These are phyloP conservation scores for Neocucurbitaria cava DNA, from an alignment of 2,329 filamentous ascomycete species.

Conservation along the genomic window DNA sequence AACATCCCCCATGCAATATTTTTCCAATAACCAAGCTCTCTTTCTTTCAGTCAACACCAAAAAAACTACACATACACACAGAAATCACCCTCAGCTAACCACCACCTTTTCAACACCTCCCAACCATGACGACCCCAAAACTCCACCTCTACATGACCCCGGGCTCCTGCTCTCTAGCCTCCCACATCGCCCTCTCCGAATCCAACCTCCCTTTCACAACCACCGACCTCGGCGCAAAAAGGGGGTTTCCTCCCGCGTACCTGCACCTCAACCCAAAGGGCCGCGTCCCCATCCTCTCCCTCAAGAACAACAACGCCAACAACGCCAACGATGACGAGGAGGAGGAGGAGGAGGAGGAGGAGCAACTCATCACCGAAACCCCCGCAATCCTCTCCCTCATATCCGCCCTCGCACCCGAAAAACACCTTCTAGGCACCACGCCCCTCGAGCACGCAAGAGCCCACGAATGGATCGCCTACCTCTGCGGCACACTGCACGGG, in stretches of 20 bases:
- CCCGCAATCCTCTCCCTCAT: constrained; percentile 25
- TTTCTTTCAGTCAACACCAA: neutral
- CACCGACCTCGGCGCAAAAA: constrained; percentile 9
- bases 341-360: too few relatives aligned
- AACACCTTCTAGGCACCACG: constrained; percentile 21
- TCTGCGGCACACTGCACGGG: constrained; percentile 27
- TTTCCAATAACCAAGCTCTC: neutral
- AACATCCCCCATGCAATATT: neutral
- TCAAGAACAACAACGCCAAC: constrained; percentile 25
- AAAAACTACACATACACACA: too few relatives aligned
- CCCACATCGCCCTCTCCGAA: constrained; percentile 29
- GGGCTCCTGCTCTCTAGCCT: constrained; percentile 22
- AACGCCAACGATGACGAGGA: too few relatives aligned
- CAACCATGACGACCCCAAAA: constrained; percentile 17
- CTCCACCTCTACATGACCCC: constrained; percentile 24
- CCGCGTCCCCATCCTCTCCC: constrained; percentile 24
- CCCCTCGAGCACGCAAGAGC: constrained; percentile 18
- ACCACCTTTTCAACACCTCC: neutral
- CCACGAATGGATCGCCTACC: constrained; percentile 30
- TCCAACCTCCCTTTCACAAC: constrained; percentile 13
- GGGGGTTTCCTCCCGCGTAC: constrained; percentile 16
- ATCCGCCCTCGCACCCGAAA: constrained; percentile 18
- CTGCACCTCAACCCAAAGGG: constrained; percentile 28
- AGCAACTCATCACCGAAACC: constrained; percentile 32
- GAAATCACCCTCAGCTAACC: too few relatives aligned